Evolutionary conservation across 352 stramenopile species (phyloP), one percentile per base, ranked within the genome.

Genomic region (Phytophthora macrochlamydospora): DNA sequence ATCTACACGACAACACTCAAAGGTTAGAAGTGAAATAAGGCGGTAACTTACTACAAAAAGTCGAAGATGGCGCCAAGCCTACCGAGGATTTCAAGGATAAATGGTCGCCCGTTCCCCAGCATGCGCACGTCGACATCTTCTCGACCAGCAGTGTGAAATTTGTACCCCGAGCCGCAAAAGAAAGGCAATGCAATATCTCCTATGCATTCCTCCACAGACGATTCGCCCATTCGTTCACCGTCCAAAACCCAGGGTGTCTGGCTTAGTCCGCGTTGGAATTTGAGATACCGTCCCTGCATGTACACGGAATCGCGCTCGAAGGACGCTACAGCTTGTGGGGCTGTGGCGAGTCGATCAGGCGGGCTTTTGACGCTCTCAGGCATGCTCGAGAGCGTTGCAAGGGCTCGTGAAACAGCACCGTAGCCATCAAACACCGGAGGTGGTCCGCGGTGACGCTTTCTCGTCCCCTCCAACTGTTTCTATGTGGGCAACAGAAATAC

Each of bases 51-150:
- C n/a, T 44, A 38, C 1, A 51, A 3, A 24, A 63, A 32, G 37
- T 7, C 30, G 7, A 31, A 18, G 11, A 31, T 50, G 42, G 24
- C 4, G 29, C 43, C 2, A 29, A 31, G 37, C 69, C 43, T 57
- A 90, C 81, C 73, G 7, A 94, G 66, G 13, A 96, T 74, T 67
- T 96, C 89, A 44, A 96, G 76, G 56, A 97, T 96, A 65, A 98
- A 98, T 13, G 93, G 94, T 1, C 94, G 87, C 51, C 94, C 94
- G 42, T 96, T 96, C 51, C 97, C 85, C 11, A 99, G 75, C 97
- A 99, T 99, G 40, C 97, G 82, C 33, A 99, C 97, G 72, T 99
- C 96, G 42, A 99, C 92, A 76, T 99, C 97, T 81, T 99, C 97
- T 54, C 97, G 89, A 24, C 97, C 97, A 6, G 94, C 96, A 1